Evolutionary conservation across 495 filamentous ascomycete genomes (phyloP).

Genomic region (Bacidia rubella): DNA sequence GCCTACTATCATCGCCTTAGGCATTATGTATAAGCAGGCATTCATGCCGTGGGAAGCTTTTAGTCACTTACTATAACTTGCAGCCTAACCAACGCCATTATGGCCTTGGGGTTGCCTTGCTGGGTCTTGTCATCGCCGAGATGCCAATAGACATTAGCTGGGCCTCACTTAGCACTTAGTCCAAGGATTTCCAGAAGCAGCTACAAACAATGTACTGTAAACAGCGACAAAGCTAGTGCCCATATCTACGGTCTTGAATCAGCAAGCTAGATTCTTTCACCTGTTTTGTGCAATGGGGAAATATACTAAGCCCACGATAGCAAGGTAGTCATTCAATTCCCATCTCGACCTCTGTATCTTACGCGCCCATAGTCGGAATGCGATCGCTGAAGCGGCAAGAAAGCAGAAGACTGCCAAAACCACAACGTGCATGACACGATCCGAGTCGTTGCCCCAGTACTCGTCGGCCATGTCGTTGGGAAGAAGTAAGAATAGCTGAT

Average conservation of each 20-base stretch:
- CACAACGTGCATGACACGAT: constrained; percentile 4
- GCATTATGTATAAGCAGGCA: neutral
- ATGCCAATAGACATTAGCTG: constrained; percentile 9
- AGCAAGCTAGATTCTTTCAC: neutral
- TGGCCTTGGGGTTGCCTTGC: constrained; percentile 3
- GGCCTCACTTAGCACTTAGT: neutral
- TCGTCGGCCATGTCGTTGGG: neutral
- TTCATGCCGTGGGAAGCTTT: neutral
- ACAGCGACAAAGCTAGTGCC: constrained; percentile 4
- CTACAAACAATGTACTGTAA: constrained; percentile 8
- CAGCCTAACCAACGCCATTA: neutral
- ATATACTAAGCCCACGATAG: constrained; percentile 10
- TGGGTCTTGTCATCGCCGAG: constrained; percentile 8
- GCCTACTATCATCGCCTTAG: constrained; percentile 6
- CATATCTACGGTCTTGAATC: constrained; percentile 4
- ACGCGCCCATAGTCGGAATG: constrained; percentile 11
- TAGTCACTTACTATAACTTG: constrained; percentile 6
- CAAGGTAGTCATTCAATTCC: constrained; percentile 12
- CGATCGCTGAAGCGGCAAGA: constrained; percentile 8
- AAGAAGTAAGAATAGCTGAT: neutral
- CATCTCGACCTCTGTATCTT: constrained; percentile 4
- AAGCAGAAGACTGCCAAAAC: constrained; percentile 10
- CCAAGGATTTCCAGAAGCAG: neutral
- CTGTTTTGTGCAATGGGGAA: neutral
- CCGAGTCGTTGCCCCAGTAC: constrained; percentile 3